These are phyloP conservation scores for Neopestalotiopsis clavispora DNA, from an alignment of 2,329 filamentous ascomycete genomes.

Conservation along the genomic window DNA sequence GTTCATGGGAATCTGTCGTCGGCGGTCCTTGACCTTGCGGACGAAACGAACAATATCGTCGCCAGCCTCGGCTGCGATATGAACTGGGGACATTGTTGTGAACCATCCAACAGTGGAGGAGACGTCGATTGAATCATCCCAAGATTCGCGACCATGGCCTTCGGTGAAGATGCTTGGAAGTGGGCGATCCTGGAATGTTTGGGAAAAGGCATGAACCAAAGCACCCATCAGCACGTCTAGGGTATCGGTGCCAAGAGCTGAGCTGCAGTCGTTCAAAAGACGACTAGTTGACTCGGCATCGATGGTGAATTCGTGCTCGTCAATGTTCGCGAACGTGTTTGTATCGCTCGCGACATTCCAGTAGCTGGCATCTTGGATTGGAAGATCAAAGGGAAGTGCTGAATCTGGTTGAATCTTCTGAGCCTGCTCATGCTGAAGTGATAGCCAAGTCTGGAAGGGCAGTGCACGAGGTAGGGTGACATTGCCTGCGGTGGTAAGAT, in stretches of 20 bases:
- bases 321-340: conserved; percentile 14
- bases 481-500: conserved; percentile 30
- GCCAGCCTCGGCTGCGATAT: neutral
- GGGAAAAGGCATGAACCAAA: conserved; percentile 11
- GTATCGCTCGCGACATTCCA: conserved; percentile 10
- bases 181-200: conserved; percentile 9
- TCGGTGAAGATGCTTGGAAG: conserved; percentile 28
- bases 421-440: conserved; percentile 11
- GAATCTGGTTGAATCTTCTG: conserved; percentile 13
- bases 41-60: neutral
- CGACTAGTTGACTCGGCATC: neutral
- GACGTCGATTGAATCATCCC: conserved; percentile 11
- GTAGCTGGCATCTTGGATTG: conserved; percentile 1
- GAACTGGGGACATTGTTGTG: conserved; percentile 13
- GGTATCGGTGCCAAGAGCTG: conserved; percentile 14
- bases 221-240: conserved; percentile 18
- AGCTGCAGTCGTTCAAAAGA: conserved; percentile 17
- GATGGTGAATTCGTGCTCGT: conserved; percentile 13
- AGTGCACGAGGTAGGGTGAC: conserved; percentile 20
- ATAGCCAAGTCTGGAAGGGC: conserved; percentile 43
- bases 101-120: conserved; percentile 14
- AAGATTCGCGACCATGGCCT: conserved; percentile 14
- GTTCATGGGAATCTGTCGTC: conserved; percentile 11
- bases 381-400: conserved; percentile 14
- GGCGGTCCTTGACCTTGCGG: conserved; percentile 11